Conservation (phyloP, 768 basidiomycete species). For the Pulveroboletus sp. region DNA sequence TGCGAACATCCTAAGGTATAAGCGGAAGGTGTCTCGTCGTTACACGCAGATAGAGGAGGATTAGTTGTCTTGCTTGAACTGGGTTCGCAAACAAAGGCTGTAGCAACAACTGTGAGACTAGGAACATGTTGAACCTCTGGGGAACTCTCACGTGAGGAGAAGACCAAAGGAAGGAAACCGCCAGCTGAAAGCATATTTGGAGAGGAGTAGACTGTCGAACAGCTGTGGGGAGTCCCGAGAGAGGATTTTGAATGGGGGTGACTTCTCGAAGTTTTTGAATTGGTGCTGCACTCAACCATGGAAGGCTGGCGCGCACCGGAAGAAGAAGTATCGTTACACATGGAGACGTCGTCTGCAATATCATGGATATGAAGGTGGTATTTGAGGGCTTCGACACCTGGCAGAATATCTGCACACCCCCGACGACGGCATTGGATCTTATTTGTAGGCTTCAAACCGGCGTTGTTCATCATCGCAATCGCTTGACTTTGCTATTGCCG, state of each 20-base stretch:
- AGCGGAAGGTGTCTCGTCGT: not conserved
- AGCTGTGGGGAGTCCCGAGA: not conserved
- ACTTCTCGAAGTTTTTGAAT: not conserved
- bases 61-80: not conserved
- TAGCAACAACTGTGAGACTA: conserved; percentile 13
- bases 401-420: conserved; percentile 42
- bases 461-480: conserved; percentile 22
- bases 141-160: conserved; percentile 9
- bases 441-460: conserved; percentile 27
- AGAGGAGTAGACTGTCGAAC: not conserved
- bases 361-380: conserved; percentile 56
- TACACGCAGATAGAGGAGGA: not conserved
- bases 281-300: not conserved
- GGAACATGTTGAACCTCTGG: not conserved
- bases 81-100: conserved; percentile 2
- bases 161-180: conserved; percentile 11
- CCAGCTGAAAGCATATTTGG: conserved; percentile 17
- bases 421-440: conserved; percentile 40
- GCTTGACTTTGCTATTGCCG: conserved; percentile 22
- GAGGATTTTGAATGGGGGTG: conserved; percentile 20
- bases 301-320: not conserved
- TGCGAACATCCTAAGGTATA: conserved; percentile 5
- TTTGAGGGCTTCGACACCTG: conserved; percentile 40
- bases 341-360: conserved; percentile 33
- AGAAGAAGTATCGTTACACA: not conserved